Percentiles rank a stretch among this genome's conserved stretches.
These are phyloP conservation scores for Pterocarpus santalinus DNA, from an alignment of 306 rosid genomes.

Conservation along the genomic window DNA sequence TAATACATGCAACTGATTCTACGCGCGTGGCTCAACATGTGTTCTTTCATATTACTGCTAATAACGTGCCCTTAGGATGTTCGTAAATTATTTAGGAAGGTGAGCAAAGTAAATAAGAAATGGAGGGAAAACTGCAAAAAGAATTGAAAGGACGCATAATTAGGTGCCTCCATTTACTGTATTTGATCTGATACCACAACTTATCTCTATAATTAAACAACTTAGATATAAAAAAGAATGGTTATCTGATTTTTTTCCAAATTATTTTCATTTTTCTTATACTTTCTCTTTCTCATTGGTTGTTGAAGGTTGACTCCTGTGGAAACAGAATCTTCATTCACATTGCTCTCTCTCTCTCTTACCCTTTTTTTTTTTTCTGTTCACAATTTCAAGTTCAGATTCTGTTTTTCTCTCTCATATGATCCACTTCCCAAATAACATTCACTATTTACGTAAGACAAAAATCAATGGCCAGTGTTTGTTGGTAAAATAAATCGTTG, in stretches of 20 bases:
- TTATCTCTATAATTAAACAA: constrained; percentile 39
- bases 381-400: constrained; percentile 1
- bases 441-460: constrained; percentile 49
- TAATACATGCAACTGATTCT: neutral
- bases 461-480: constrained; percentile 47
- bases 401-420: constrained; percentile 29
- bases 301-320: neutral
- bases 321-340: constrained; percentile 27
- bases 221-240: neutral
- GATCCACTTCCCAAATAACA: constrained; percentile 42
- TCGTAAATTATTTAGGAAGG: neutral
- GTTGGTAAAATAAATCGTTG: constrained; percentile 13
- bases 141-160: constrained; percentile 26
- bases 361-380: neutral
- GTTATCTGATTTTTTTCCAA: neutral
- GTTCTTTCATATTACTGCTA: neutral
- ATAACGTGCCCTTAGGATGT: constrained; percentile 7
- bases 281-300: constrained; percentile 1
- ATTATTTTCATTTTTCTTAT: neutral
- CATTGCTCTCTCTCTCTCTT: neutral
- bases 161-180: constrained; percentile 37
- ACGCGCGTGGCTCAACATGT: neutral
- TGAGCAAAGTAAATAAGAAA: neutral
- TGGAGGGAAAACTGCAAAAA: constrained; percentile 31
- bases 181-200: constrained; percentile 21